Percentiles rank a stretch among this genome's conserved stretches.
Evolutionary conservation across 73 alveolate species (phyloP).

Genomic region (Paramecium caudatum): DNA sequence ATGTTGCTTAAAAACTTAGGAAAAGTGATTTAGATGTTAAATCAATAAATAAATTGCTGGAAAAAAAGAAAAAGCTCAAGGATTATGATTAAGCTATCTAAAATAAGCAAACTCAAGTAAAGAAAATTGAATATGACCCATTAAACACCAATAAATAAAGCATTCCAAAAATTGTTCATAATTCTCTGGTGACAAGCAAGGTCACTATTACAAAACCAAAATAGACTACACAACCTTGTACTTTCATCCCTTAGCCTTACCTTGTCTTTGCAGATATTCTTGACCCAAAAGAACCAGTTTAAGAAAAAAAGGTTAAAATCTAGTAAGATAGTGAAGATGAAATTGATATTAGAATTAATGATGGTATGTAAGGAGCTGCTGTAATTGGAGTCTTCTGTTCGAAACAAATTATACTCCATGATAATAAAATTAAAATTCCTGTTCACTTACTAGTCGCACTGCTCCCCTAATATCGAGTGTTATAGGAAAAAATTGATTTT

Average conservation of each 20-base stretch:
- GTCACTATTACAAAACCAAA: not conserved
- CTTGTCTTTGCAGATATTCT: constrained; percentile 7
- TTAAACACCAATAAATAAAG: not conserved
- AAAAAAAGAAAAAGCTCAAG: constrained; percentile 13
- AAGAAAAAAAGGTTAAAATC: constrained; percentile 7
- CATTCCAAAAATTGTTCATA: not conserved
- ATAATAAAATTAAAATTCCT: constrained; percentile 11
- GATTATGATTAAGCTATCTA: constrained; percentile 4
- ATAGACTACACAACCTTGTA: not conserved
- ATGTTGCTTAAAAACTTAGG: constrained; percentile 23
- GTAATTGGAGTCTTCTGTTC: not conserved
- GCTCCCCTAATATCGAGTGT: not conserved
- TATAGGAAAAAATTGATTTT: constrained; percentile 9
- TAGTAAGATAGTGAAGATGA: constrained; percentile 17
- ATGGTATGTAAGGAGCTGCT: constrained; percentile 39
- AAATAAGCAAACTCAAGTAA: not conserved
- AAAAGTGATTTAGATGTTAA: not conserved
- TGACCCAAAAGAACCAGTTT: constrained; percentile 4
- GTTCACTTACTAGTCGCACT: not conserved
- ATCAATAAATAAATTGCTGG: constrained; percentile 6
- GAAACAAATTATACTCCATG: not conserved
- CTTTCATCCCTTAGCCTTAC: not conserved
- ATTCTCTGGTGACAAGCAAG: not conserved
- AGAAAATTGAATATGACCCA: constrained; percentile 44
- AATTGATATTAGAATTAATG: constrained; percentile 3